phyloP scores from a whole-genome alignment of 345 rosid genomes.

The Hevea brasiliensis region DNA sequence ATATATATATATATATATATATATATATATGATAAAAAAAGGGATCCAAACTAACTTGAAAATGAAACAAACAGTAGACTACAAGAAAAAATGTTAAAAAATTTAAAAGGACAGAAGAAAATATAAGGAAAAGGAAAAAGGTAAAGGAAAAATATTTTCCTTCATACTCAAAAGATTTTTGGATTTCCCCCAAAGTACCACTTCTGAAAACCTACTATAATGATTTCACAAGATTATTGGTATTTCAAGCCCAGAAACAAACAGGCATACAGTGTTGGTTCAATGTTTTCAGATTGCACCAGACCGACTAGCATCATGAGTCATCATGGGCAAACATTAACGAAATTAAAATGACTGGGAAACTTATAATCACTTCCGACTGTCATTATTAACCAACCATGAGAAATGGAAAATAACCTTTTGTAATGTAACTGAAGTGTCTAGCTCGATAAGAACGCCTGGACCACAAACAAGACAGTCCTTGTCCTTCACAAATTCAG shows the following conservation, averaged over 20 bases:
- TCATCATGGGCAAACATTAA: neutral
- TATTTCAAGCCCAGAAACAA: neutral
- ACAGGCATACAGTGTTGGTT: neutral
- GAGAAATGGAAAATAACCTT: constrained; percentile 49
- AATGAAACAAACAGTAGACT: neutral
- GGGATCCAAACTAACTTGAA: neutral
- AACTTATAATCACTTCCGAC: neutral
- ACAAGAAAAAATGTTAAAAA: neutral
- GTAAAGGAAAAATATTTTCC: neutral
- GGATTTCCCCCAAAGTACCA: neutral
- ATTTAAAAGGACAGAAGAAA: neutral
- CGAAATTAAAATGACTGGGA: neutral
- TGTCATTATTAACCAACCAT: neutral
- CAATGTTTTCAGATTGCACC: neutral
- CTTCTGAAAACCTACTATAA: neutral
- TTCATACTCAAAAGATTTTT: neutral
- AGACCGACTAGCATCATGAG: neutral
- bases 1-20: too few relatives aligned
- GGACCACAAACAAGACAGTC: constrained; percentile 99
- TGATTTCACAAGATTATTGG: neutral
- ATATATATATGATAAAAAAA: too few relatives aligned
- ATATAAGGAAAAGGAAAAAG: neutral
- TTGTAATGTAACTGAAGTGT: constrained; percentile 62
- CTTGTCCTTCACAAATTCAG: constrained; percentile 67
- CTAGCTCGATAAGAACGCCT: constrained; percentile 79